Base-by-base conservation (phyloP, 1,139 yeast genomes). In the Candida sojae region DNA sequence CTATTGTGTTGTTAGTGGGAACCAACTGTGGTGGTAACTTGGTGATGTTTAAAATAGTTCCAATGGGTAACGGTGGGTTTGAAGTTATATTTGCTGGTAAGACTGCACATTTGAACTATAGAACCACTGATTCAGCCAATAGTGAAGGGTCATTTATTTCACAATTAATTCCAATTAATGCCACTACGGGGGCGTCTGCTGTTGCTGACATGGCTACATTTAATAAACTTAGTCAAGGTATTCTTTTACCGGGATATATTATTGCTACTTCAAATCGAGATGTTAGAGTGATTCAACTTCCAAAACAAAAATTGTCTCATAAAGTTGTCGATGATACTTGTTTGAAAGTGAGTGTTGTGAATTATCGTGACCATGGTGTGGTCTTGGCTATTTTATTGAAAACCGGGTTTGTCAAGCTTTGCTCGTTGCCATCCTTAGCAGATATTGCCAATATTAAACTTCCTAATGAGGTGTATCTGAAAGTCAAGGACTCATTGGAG, bases 1-100 rank as follows among this genome's bases (percentile, higher is more conserved):
- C 91, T 21, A 80, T 93, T 43, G 61, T 88, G 31, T 67, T 92
- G 64, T 70, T 83, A 32, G 87, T 86, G 11, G 99, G 99, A 29
- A 87, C 97, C 0, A 81, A 83, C 48, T 71, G 73, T 31, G 99
- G 99, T 12, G 88, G 80, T 13, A 73, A 89, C 48, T 63, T 91
- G 13, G 57, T 86, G 29, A 77, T 84, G 0, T 88, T 81, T 66
- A 84, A 86, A 59, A 67, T 93, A 2, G 63, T 85, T 5, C 96
- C 96, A 0, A 82, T 79, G 46, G 67, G 78, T 0, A 73, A 77
- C 36, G 96, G 96, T 4, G 84, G 89, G 29, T 92, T 84, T 61
- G 71, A 74, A 35, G 89, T 83, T 0, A 78, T 77, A 9, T 77
- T 79, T 53, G 75, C 81, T 5, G 87, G 84, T 46, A 75, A 71